Evolutionary conservation across 805 yeast species (phyloP).

Genomic region (Candida stauntonica): DNA sequence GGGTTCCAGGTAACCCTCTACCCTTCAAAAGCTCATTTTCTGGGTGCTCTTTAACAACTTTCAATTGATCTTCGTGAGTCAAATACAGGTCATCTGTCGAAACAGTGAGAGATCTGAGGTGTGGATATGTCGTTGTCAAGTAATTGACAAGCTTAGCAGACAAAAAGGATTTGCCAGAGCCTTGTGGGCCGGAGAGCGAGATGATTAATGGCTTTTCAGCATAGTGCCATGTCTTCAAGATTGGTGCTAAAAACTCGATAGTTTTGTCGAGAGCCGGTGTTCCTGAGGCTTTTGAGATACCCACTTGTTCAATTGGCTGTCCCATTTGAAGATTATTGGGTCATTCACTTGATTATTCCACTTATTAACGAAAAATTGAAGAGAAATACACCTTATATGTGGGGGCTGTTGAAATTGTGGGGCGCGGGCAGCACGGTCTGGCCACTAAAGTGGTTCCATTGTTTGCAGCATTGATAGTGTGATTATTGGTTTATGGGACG

Average conservation of each 20-base stretch:
- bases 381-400: no score
- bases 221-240: constrained; percentile 27
- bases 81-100: constrained; percentile 89
- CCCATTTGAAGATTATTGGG: no score
- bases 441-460: no score
- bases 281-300: constrained; percentile 1
- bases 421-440: no score
- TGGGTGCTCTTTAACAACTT: constrained; percentile 35
- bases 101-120: constrained; percentile 39
- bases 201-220: constrained; percentile 39
- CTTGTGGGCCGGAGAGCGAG: constrained; percentile 53
- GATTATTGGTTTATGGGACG: no score
- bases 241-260: constrained; percentile 27
- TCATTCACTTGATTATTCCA: no score
- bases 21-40: constrained; percentile 62
- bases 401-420: no score
- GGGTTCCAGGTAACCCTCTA: constrained; percentile 93
- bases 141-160: constrained; percentile 37
- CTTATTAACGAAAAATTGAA: no score
- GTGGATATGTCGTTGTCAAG: constrained; percentile 34
- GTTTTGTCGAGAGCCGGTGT: constrained; percentile 6
- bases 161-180: constrained; percentile 68
- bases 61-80: constrained; percentile 55
- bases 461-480: no score
- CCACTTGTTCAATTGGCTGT: not conserved